These are phyloP conservation scores for Fusarium sp. DNA, from an alignment of 2,329 filamentous ascomycete species.

Conservation along the genomic window DNA sequence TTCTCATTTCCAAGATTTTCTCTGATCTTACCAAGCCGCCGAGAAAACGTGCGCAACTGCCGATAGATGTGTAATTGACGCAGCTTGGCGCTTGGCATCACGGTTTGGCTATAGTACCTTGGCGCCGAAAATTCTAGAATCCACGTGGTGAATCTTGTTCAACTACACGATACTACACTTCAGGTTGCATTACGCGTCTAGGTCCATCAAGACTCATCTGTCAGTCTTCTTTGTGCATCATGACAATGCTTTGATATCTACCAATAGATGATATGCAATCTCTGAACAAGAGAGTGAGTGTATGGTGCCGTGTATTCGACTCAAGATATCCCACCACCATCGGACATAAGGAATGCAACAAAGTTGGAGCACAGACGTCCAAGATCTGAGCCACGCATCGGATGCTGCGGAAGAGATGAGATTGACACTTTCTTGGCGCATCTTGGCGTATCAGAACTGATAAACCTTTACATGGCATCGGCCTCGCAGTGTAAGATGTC, in stretches of 20 bases:
- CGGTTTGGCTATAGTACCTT: neutral
- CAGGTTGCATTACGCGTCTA: neutral
- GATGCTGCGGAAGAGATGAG: constrained; percentile 4
- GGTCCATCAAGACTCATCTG: neutral
- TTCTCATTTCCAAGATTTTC: neutral
- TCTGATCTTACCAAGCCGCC: neutral
- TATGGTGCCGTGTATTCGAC: neutral
- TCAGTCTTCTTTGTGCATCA: accelerated
- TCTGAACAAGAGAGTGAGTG: neutral
- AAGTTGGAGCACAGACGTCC: neutral
- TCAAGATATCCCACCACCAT: neutral
- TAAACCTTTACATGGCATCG: neutral
- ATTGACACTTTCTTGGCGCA: neutral
- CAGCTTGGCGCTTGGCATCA: neutral
- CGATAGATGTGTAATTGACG: neutral
- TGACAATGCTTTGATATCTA: neutral
- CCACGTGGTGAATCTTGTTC: neutral
- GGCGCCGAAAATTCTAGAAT: constrained; percentile 1
- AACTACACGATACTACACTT: neutral
- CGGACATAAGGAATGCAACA: neutral
- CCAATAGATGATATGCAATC: no score
- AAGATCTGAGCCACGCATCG: neutral
- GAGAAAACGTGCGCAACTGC: neutral
- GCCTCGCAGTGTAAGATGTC: neutral
- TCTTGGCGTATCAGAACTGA: neutral